phyloP scores from a whole-genome alignment of 257 asterid genomes.

The Petunia axillaris region DNA sequence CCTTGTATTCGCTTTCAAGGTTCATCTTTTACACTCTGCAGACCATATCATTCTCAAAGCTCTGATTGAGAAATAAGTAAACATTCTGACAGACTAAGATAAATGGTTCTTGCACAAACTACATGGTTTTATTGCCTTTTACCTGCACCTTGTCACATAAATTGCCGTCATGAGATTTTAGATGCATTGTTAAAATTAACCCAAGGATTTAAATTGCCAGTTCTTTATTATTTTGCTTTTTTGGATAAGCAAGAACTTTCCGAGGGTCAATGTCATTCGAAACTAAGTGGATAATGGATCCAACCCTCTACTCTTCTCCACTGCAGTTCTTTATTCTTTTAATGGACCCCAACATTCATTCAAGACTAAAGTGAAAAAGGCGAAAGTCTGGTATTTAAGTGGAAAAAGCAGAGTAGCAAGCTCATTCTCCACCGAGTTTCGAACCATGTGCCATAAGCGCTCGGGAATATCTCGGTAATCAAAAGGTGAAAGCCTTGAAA shows the following conservation, averaged over 20 bases:
- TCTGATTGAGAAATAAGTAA: neutral
- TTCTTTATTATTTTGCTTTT: neutral
- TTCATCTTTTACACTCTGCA: neutral
- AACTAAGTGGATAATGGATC: too few species aligned
- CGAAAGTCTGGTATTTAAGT: neutral
- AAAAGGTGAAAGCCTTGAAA: neutral
- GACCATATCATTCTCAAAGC: conserved; percentile 18
- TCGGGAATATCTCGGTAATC: too few species aligned
- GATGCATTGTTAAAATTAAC: neutral
- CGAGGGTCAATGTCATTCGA: too few species aligned
- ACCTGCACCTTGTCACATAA: neutral
- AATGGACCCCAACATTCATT: conserved; percentile 4
- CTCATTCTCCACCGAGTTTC: too few species aligned
- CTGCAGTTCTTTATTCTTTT: neutral
- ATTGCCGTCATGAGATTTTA: neutral
- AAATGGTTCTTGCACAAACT: neutral
- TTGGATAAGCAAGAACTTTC: too few species aligned
- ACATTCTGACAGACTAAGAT: conserved; percentile 15
- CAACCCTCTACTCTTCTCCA: too few species aligned
- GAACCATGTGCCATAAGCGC: too few species aligned
- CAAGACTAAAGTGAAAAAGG: neutral
- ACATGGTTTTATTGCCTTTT: neutral
- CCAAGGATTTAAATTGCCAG: neutral
- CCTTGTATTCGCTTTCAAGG: neutral
- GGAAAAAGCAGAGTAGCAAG: too few species aligned